Base-by-base conservation (phyloP, 208 protist species). In the Leishmania lainsoni region DNA sequence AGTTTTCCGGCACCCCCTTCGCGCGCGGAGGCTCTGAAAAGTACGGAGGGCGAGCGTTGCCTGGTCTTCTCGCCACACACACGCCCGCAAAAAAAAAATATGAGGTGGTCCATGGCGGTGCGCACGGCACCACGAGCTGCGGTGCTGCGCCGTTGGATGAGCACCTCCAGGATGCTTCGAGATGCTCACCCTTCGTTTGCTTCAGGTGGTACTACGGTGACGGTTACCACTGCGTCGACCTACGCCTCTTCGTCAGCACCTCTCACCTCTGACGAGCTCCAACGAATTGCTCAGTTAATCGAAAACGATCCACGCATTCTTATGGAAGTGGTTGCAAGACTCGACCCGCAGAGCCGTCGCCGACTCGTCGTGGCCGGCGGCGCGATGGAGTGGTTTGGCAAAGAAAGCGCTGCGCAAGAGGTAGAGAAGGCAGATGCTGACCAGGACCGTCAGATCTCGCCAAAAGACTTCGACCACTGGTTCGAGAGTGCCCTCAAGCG, bases 401-500 rank as follows among this genome's bases (percentile, higher is more conserved):
- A 94, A 76, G 95, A 98, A 59, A 96, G 87, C 80, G 95, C 90
- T 14, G 90, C 86, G 39, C 79, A 84, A 20, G 95, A 98, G 83
- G 88, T 98, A 73, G 87, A 93, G 75, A 89, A 89, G 63, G 95
- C 93, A 3, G 95, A 96, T 75, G 86, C 79, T 3, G 95, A 98
- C 85, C 92, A 96, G 75, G 95, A 98, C 81, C 81, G 87, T 5
- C 75, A 84, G 48, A 96, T 98, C 32, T 97, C 92, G 14, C 93
- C 95, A 6, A 98, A 98, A 71, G 95, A 98, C 77, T 97, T 98
- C 88, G 93, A 98, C 73, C 91, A 95, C 84, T 98, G 95, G 95
- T 93, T 98, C 76, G 90, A 94, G 74, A 92, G 81, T 29, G 95
- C 95, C 20, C 82, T 97, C 81, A 93, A 94, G 71, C 86, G 92